phyloP scores from a whole-genome alignment of 2,329 filamentous ascomycete genomes.

The Pseudogymnoascus sp. region DNA sequence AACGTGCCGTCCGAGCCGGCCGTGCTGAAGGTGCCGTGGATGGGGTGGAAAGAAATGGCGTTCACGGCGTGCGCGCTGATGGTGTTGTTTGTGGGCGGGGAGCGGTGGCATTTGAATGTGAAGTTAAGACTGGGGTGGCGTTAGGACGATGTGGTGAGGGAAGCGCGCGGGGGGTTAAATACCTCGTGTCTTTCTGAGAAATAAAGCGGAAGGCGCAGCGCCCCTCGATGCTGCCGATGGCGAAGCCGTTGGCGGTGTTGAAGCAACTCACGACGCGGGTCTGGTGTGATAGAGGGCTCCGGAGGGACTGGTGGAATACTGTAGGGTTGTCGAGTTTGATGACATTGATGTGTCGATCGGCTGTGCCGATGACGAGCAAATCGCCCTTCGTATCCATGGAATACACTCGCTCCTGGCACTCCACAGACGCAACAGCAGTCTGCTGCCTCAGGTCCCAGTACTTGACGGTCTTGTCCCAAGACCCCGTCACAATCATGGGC shows the following conservation, averaged over 20 bases:
- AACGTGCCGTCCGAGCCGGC: conserved; percentile 94
- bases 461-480: conserved; percentile 84
- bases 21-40: conserved; percentile 96
- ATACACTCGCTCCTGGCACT: conserved; percentile 73
- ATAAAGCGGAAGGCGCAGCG: conserved; percentile 97
- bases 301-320: conserved; percentile 90
- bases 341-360: conserved; percentile 93
- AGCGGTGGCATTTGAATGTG: conserved; percentile 97
- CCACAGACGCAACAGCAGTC: conserved; percentile 54
- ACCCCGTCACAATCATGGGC: conserved; percentile 87
- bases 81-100: conserved; percentile 63
- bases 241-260: conserved; percentile 81
- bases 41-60: conserved; percentile 93
- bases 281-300: conserved; percentile 97
- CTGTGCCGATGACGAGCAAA: conserved; percentile 83
- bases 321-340: conserved; percentile 81
- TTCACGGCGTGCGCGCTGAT: conserved; percentile 94
- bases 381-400: conserved; percentile 86
- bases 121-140: conserved; percentile 64
- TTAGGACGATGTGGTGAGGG: conserved; percentile 10
- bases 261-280: conserved; percentile 94
- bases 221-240: conserved; percentile 92
- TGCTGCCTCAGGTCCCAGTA: conserved; percentile 74
- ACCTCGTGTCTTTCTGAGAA: conserved; percentile 83
- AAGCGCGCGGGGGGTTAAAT: conserved; percentile 18